phyloP scores from a whole-genome alignment of 441 rosid species.

The Cnidoscolus chayamansa region DNA sequence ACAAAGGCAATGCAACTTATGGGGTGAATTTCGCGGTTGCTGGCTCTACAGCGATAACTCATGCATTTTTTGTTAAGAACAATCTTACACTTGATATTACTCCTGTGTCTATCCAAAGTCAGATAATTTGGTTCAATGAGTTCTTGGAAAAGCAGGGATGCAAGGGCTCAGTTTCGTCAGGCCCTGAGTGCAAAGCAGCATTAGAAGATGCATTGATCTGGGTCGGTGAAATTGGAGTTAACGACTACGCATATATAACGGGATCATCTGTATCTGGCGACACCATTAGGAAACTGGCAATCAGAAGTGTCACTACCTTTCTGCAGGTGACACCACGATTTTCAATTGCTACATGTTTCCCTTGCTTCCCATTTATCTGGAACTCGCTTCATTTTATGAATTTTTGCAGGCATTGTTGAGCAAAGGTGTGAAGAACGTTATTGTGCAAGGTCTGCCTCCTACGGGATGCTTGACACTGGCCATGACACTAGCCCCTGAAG shows the following conservation, averaged over 20 bases:
- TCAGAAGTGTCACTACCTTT: constrained; percentile 37
- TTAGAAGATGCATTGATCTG: constrained; percentile 65
- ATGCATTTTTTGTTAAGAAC: constrained; percentile 69
- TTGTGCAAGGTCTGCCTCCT: constrained; percentile 74
- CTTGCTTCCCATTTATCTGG: neutral
- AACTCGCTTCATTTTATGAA: neutral
- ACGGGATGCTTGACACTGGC: constrained; percentile 75
- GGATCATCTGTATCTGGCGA: constrained; percentile 53
- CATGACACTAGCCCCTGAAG: constrained; percentile 47
- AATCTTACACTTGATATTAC: constrained; percentile 64
- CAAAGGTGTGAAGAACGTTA: constrained; percentile 66
- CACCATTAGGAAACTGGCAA: constrained; percentile 50
- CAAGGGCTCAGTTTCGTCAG: constrained; percentile 23
- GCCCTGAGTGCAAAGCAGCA: constrained; percentile 35
- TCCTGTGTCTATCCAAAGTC: constrained; percentile 71
- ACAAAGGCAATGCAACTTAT: constrained; percentile 24
- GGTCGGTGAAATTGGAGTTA: constrained; percentile 92
- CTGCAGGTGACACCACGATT: constrained; percentile 44
- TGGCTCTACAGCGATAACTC: constrained; percentile 74
- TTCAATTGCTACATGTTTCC: neutral
- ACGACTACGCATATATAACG: constrained; percentile 72
- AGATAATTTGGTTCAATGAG: constrained; percentile 62
- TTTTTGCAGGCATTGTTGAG: constrained; percentile 55
- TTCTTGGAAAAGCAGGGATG: constrained; percentile 55
- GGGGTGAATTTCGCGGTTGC: constrained; percentile 92